These are phyloP conservation scores for Coniferiporia weirii DNA, from an alignment of 1,284 basidiomycete genomes.

Conservation along the genomic window DNA sequence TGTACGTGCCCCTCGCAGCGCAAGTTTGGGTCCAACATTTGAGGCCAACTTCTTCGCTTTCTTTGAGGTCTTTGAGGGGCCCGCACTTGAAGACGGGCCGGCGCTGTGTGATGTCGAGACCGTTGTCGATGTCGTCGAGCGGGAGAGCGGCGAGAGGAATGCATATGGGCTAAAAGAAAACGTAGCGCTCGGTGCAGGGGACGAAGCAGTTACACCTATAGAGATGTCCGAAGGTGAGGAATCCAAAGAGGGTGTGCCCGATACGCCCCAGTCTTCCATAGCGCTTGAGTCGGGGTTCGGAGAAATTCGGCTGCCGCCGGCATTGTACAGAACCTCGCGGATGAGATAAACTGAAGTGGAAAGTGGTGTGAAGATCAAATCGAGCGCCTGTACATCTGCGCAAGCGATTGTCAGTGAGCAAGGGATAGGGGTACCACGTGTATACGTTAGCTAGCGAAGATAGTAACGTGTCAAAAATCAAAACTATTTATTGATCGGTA, in stretches of 20 bases:
- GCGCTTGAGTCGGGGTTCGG: conserved; percentile 25
- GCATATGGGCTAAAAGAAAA: neutral
- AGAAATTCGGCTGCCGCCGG: too few relatives aligned
- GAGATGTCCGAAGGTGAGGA: conserved; percentile 3
- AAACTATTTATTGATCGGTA: neutral
- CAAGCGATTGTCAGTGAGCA: conserved; percentile 38
- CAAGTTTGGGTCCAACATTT: conserved; percentile 5
- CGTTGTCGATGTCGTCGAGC: neutral
- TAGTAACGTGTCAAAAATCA: neutral
- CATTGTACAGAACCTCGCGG: conserved; percentile 36
- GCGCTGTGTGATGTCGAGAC: neutral
- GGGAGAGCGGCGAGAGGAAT: neutral
- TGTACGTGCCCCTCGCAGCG: conserved; percentile 22
- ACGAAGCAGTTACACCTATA: neutral
- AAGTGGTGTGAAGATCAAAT: conserved; percentile 37
- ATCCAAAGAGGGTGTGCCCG: neutral
- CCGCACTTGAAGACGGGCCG: neutral
- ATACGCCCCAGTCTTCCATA: conserved; percentile 15
- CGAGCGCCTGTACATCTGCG: conserved; percentile 35
- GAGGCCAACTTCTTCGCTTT: conserved; percentile 23
- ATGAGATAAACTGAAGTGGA: conserved; percentile 39
- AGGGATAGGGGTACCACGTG: conserved; percentile 44
- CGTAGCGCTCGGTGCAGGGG: neutral
- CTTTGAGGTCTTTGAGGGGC: neutral
- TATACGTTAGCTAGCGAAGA: conserved; percentile 37